Conservation (phyloP, 2,329 filamentous ascomycete genomes). For the Chaetomium globosum region DNA sequence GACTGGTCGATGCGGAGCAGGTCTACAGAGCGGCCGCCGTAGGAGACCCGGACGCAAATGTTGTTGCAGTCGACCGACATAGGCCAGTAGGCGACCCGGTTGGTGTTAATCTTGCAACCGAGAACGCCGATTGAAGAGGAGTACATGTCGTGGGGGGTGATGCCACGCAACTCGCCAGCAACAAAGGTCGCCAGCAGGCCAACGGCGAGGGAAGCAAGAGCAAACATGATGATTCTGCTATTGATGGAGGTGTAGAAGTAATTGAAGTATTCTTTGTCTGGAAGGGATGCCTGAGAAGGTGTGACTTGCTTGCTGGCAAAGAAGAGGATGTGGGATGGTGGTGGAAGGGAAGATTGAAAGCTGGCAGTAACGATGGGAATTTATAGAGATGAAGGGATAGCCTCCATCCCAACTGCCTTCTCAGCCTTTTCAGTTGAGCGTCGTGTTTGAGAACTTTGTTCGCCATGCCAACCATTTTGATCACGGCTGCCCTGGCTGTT, state of each 20-base stretch:
- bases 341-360: neutral
- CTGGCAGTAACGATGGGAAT: neutral
- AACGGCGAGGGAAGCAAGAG: neutral
- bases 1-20: constrained; percentile 61
- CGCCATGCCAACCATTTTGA: neutral
- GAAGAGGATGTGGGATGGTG: neutral
- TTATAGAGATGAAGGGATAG: neutral
- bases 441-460: neutral
- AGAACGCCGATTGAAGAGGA: constrained; percentile 59
- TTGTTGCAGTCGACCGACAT: constrained; percentile 53
- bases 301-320: neutral
- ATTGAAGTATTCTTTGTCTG: neutral
- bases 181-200: neutral
- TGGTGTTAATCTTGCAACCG: constrained; percentile 61
- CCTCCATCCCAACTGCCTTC: neutral
- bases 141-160: constrained; percentile 59
- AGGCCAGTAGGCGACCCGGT: constrained; percentile 64
- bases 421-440: neutral
- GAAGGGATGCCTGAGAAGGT: neutral
- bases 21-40: constrained; percentile 53
- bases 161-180: constrained; percentile 28
- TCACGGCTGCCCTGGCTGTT: neutral
- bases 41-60: constrained; percentile 57
- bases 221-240: neutral
- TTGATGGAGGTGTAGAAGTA: neutral